Percentiles rank a stretch among this genome's conserved stretches.
Evolutionary conservation across 148 eudicot genomes (phyloP).

Genomic region (Rhododendron simsii): DNA sequence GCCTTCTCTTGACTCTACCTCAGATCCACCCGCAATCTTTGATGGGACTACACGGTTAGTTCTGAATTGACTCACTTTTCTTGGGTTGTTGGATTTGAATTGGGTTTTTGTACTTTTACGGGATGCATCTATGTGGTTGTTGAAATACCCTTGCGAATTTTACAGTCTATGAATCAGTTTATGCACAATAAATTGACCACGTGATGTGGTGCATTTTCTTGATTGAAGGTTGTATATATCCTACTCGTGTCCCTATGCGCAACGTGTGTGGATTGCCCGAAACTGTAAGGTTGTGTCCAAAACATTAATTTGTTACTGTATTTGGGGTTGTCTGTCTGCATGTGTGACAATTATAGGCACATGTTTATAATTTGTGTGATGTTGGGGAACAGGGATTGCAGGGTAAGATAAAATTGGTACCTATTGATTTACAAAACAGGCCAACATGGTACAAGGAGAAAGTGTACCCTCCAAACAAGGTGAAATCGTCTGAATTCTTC

Average conservation of each 20-base stretch:
- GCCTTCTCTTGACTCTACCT: constrained; percentile 60
- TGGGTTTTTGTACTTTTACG: neutral
- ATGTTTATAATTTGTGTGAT: neutral
- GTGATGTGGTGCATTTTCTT: constrained; percentile 4
- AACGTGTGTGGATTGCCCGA: constrained; percentile 68
- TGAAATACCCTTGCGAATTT: neutral
- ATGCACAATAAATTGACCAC: neutral
- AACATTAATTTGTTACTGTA: neutral
- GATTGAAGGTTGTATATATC: constrained; percentile 60
- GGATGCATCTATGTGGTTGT: neutral
- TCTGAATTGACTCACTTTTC: neutral
- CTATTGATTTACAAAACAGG: constrained; percentile 68
- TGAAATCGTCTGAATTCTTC: constrained; percentile 7
- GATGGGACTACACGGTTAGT: constrained; percentile 70
- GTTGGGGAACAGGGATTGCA: constrained; percentile 53
- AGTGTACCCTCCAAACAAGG: constrained; percentile 76
- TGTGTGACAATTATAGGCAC: neutral
- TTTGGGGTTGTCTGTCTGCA: neutral
- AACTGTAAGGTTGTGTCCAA: constrained; percentile 48
- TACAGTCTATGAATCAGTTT: neutral
- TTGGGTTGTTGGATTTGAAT: neutral
- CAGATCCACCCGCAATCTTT: constrained; percentile 65
- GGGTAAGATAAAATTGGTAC: constrained; percentile 65
- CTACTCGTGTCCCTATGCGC: constrained; percentile 79
- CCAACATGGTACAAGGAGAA: constrained; percentile 81